A percentile compares a stretch with the other conserved stretches of the same genome.
phyloP scores from a whole-genome alignment of 2,329 filamentous ascomycete genomes.

The Leptodontidium sp. region DNA sequence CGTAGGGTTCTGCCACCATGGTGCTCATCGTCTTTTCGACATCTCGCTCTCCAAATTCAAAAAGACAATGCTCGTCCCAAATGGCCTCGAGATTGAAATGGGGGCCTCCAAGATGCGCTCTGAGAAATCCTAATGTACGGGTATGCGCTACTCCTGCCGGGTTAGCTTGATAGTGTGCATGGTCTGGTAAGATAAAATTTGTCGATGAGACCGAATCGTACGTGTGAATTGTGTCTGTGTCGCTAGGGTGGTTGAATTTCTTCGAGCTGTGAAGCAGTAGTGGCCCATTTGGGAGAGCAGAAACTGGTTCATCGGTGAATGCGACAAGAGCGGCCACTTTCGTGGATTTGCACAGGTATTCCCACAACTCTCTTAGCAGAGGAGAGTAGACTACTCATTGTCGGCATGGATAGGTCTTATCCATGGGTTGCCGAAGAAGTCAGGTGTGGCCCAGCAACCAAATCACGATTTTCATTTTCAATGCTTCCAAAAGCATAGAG shows the following conservation, averaged over 20 bases:
- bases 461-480: no score
- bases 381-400: constrained; percentile 15
- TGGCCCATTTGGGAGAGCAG: not conserved
- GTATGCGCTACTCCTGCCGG: constrained; percentile 58
- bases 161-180: constrained; percentile 49
- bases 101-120: constrained; percentile 67
- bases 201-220: constrained; percentile 26
- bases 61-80: constrained; percentile 80
- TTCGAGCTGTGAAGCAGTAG: constrained; percentile 19
- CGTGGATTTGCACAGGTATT: constrained; percentile 7
- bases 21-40: constrained; percentile 81
- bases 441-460: not conserved
- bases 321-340: constrained; percentile 20
- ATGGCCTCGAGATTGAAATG: constrained; percentile 78
- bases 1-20: constrained; percentile 81
- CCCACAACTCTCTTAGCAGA: not conserved
- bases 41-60: constrained; percentile 73
- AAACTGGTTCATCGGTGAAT: constrained; percentile 9
- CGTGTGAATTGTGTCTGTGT: constrained; percentile 13
- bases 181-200: constrained; percentile 35
- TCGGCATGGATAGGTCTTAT: not conserved
- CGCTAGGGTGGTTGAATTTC: constrained; percentile 1
- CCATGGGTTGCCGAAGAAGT: not conserved
- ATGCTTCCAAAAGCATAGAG: no score
- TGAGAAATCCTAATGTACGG: constrained; percentile 70